phyloP scores from a whole-genome alignment of 345 rosid genomes.

The Hevea brasiliensis region DNA sequence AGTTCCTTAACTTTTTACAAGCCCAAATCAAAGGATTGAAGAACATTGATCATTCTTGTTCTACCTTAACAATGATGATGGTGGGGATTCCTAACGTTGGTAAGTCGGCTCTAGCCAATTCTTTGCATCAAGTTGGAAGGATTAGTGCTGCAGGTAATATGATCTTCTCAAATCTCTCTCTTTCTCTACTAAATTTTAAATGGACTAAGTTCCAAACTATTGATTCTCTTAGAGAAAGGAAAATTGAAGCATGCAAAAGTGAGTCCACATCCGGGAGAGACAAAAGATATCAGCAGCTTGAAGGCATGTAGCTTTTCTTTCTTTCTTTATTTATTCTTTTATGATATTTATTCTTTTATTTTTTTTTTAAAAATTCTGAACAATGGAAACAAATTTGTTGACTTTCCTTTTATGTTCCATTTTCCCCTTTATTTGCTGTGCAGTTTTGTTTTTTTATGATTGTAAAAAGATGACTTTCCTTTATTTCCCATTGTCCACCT shows the following conservation, averaged over 20 bases:
- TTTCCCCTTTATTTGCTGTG: no score
- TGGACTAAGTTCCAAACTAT: not conserved
- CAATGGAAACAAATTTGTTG: no score
- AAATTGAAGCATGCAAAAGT: constrained; percentile 69
- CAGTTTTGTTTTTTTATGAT: no score
- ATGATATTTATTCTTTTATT: not conserved
- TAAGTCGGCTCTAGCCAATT: constrained; percentile 77
- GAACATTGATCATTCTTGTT: constrained; percentile 41
- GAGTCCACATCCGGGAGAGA: constrained; percentile 81
- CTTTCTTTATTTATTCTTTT: not conserved
- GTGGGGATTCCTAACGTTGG: constrained; percentile 88
- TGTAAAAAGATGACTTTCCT: not conserved
- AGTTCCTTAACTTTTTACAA: constrained; percentile 81
- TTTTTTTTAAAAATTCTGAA: no score
- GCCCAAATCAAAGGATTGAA: constrained; percentile 57
- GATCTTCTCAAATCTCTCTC: not conserved
- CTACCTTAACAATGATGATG: constrained; percentile 61
- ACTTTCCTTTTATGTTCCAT: no score
- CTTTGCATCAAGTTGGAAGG: constrained; percentile 86
- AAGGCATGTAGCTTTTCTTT: constrained; percentile 45
- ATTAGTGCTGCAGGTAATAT: constrained; percentile 66
- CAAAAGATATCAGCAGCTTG: constrained; percentile 78
- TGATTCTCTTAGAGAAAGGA: constrained; percentile 59
- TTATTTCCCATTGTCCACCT: not conserved
- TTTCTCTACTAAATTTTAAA: not conserved